Evolutionary conservation across 345 rosid species (phyloP), one percentile per base, ranked within the genome.

Genomic region (Salix exigua): DNA sequence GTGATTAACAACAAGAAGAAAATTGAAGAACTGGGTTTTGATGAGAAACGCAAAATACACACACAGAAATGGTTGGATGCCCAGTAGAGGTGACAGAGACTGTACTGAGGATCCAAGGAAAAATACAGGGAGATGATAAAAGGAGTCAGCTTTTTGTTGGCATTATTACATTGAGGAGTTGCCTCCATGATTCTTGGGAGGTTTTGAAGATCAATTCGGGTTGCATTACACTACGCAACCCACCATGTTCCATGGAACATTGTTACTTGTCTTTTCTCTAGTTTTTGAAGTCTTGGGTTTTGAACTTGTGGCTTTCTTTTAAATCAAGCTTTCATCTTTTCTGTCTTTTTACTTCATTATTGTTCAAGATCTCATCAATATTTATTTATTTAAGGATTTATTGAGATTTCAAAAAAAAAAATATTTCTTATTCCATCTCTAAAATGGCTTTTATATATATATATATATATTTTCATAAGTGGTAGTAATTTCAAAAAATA

Each of bases 31-130:
- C 73, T 70, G 79, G 63, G 74, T 76, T 31, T 55, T 28, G 25
- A 31, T 51, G 25, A 71, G 13, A 26, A 21, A 50, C 10, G 9
- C 61, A 19, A 55, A 6, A 2, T 31, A 7, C 9, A 33, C 3
- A 64, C 44, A 71, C 16, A 38, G 26, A 72, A 88, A 60, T 1
- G 98, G 98, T 70, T 92, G 98, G 71, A 88, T 83, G 4, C 98
- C 98, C 50, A 83, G 80, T 65, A 81, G 81, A 17, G 79, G 50
- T 58, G 87, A 76, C 8, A 55, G 10, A 3, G 88, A 85, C 35
- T 18, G 72, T 44, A 74, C 83, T 53, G 83, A 76, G 70, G 78
- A 77, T 73, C 69, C 25, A 77, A 73, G 66, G 66, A 30, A 30
- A 80, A 66, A 60, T 7, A 48, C 30, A 73, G 25, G 30, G 9